Base-by-base conservation (phyloP, 192 early-diverging fungal genomes). In the Podila verticillata region DNA sequence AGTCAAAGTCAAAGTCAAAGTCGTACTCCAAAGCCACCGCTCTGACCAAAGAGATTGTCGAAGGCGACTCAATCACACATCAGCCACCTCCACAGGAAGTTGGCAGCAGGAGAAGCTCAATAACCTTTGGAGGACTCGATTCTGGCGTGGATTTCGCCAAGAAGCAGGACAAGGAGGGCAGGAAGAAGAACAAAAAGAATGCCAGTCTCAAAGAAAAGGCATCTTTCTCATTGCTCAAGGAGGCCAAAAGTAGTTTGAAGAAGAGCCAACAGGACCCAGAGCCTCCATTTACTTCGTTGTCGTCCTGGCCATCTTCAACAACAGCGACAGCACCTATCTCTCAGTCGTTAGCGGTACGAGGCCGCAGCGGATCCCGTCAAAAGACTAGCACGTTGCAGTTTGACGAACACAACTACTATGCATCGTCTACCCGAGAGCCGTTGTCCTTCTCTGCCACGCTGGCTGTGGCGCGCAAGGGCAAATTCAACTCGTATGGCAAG, bases 401-500 rank as follows among this genome's bases (percentile, higher is more conserved):
- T 44, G 68, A 61, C 34, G 51, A 5, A 36, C 63, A 1, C 2
- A 24, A 24, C n/a, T 5, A 54, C 19, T 22, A 6, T 54, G 1
- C 20, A 7, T 44, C 15, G 39, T 39, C 58, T 60, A 13, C 15
- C 26, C 30, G 30, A 31, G 58, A 32, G 58, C 28, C 58, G 4
- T 32, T 59, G 28, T 19, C 58, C 29, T 59, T 59, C 12, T 59
- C 58, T 6, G 75, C 69, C 15, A 71, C 75, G 6, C 47, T 79
- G 26, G 68, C 75, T 9, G 39, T 63, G 3, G 65, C 75, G 2
- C 75, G 64, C 26, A 32, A 59, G 9, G 69, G 59, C 36, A 65
- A 51, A 29, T 34, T 44, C 17, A 47, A 30, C 39, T 63, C 66
- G 0, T 58, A 47, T 28, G 74, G 65, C 26, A 32, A 67, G 1